Percentiles rank a stretch among this genome's conserved stretches.
phyloP scores from a whole-genome alignment of 2,329 filamentous ascomycete species.

The Fusarium cyanostomum region DNA sequence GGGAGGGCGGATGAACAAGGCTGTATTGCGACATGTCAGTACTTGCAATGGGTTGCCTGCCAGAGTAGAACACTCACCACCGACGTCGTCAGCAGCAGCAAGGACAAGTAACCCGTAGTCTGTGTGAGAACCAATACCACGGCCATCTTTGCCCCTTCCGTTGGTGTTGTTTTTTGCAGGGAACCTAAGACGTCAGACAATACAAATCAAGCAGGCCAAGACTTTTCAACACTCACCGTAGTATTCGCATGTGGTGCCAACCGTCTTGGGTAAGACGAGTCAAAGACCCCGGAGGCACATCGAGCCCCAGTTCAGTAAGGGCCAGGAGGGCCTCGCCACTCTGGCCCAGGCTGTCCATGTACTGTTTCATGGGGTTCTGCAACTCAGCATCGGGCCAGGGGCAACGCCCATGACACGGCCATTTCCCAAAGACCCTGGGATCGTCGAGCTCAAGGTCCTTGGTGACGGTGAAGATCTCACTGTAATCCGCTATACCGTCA shows the following conservation, averaged over 20 bases:
- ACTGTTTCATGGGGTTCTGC: slow-evolving; percentile 51
- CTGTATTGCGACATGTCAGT: slow-evolving; percentile 25
- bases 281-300: slow-evolving; percentile 52
- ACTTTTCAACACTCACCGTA: slow-evolving; percentile 49
- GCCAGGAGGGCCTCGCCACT: slow-evolving; percentile 57
- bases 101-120: slow-evolving; percentile 63
- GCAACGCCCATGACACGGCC: slow-evolving; percentile 61
- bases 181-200: slow-evolving; percentile 29
- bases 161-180: slow-evolving; percentile 50
- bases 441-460: slow-evolving; percentile 56
- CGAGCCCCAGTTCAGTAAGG: slow-evolving; percentile 57
- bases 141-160: slow-evolving; percentile 59
- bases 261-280: slow-evolving; percentile 56
- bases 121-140: slow-evolving; percentile 62
- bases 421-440: slow-evolving; percentile 51
- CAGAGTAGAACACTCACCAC: slow-evolving; percentile 45
- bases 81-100: slow-evolving; percentile 59
- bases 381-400: slow-evolving; percentile 58
- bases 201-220: rapidly evolving
- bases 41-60: background rate
- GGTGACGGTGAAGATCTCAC: slow-evolving; percentile 62
- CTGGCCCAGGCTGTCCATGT: slow-evolving; percentile 53
- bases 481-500: slow-evolving; percentile 60
- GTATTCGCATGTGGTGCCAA: slow-evolving; percentile 61
- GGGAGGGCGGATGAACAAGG: slow-evolving; percentile 58